A percentile compares a stretch with the other conserved stretches of the same genome.
These are phyloP conservation scores for Helicocarpus griseus DNA, from an alignment of 2,329 filamentous ascomycete species.

Conservation along the genomic window DNA sequence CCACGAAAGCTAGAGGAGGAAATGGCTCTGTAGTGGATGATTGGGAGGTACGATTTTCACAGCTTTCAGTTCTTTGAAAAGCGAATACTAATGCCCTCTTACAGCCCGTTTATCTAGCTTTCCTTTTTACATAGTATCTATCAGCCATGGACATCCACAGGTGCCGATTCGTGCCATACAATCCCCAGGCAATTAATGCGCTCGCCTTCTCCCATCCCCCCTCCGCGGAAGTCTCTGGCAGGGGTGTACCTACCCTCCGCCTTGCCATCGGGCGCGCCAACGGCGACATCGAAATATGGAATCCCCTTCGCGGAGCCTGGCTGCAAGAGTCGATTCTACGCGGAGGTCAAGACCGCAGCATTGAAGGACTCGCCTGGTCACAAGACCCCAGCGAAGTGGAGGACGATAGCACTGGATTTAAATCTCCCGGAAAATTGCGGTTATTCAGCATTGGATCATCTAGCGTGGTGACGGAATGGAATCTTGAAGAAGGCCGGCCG, in stretches of 20 bases:
- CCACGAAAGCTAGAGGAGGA: not conserved
- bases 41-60: not conserved
- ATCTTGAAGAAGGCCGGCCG: conserved; percentile 68
- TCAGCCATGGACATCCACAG: conserved; percentile 83
- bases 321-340: conserved; percentile 78
- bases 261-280: conserved; percentile 87
- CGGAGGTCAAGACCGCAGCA: conserved; percentile 73
- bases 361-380: conserved; percentile 87
- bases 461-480: conserved; percentile 88
- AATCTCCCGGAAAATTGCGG: conserved; percentile 61
- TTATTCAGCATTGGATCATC: conserved; percentile 97
- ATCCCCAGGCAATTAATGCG: conserved; percentile 84
- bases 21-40: not conserved
- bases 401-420: conserved; percentile 48
- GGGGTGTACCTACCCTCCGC: conserved; percentile 53
- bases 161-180: conserved; percentile 89
- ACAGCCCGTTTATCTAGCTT: not conserved
- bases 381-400: conserved; percentile 65
- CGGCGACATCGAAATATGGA: conserved; percentile 97
- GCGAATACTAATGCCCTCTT: not conserved
- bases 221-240: conserved; percentile 34
- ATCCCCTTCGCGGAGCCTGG: conserved; percentile 73
- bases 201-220: conserved; percentile 81
- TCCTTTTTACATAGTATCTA: not conserved
- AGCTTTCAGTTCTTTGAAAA: not conserved